phyloP scores from a whole-genome alignment of 306 rosid genomes.

The Senna siamea region DNA sequence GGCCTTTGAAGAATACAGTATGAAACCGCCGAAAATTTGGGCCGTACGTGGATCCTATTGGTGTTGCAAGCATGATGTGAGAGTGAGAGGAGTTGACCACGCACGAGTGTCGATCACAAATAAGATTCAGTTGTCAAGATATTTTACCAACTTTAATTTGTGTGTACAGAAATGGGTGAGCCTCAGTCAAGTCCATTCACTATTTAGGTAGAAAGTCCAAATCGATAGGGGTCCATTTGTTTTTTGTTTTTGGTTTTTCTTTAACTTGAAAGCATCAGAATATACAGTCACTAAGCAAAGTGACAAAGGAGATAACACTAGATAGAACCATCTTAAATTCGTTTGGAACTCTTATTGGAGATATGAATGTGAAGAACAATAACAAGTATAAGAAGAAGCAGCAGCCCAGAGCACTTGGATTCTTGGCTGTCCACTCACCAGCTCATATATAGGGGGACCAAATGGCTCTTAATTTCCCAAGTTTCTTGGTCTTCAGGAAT shows the following conservation, averaged over 20 bases:
- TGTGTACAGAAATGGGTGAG: not conserved
- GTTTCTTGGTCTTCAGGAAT: not conserved
- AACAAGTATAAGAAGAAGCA: not conserved
- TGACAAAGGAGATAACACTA: constrained; percentile 8
- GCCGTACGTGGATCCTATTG: not conserved
- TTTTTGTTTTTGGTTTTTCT: not conserved
- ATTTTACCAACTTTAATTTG: not conserved
- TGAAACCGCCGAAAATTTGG: not conserved
- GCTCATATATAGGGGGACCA: not conserved
- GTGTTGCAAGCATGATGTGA: not conserved
- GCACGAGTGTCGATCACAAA: not conserved
- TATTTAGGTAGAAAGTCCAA: not conserved
- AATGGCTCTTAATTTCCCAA: not conserved
- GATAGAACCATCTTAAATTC: not conserved
- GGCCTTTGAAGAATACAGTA: not conserved
- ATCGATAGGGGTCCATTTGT: constrained; percentile 20
- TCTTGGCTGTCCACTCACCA: not conserved
- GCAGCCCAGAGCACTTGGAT: not conserved
- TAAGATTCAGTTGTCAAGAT: not conserved
- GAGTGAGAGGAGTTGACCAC: too few species aligned
- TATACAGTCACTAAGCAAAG: not conserved
- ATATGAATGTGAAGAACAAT: not conserved
- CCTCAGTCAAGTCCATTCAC: not conserved
- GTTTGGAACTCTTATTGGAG: not conserved
- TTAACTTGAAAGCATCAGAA: not conserved